Conservation (phyloP, 208 protist genomes). For the Acanthamoeba healyi region DNA sequence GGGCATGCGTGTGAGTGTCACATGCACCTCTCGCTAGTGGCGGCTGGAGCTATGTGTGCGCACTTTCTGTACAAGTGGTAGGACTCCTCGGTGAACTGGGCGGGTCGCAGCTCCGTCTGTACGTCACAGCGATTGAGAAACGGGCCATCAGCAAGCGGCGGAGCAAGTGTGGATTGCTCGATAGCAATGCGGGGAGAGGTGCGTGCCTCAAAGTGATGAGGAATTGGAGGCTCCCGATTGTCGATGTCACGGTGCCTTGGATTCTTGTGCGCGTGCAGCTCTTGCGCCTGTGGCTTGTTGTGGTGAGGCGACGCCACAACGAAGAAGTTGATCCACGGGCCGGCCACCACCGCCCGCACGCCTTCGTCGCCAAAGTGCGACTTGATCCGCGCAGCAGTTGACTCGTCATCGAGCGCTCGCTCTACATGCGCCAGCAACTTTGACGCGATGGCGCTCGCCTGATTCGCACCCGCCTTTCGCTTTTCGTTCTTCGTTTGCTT, state of each 20-base stretch:
- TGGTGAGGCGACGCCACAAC: neutral
- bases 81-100: slow-evolving; percentile 28
- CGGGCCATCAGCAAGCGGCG: too few species aligned
- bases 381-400: neutral
- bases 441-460: neutral
- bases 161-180: too few species aligned
- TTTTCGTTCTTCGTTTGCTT: neutral
- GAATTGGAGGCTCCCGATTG: too few species aligned
- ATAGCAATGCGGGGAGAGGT: too few species aligned
- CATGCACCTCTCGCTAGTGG: neutral
- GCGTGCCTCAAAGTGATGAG: too few species aligned
- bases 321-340: slow-evolving; percentile 56
- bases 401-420: neutral
- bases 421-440: neutral
- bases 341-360: neutral
- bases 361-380: neutral
- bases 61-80: slow-evolving; percentile 30
- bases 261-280: too few species aligned
- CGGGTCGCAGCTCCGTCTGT: neutral
- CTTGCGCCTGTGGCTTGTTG: too few species aligned
- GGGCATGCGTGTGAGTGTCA: neutral
- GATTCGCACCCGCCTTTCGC: neutral
- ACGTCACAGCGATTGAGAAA: neutral
- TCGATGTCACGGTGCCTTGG: too few species aligned
- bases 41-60: neutral